Conservation (phyloP, 148 eudicot species). For the Rhododendron griersonianum region DNA sequence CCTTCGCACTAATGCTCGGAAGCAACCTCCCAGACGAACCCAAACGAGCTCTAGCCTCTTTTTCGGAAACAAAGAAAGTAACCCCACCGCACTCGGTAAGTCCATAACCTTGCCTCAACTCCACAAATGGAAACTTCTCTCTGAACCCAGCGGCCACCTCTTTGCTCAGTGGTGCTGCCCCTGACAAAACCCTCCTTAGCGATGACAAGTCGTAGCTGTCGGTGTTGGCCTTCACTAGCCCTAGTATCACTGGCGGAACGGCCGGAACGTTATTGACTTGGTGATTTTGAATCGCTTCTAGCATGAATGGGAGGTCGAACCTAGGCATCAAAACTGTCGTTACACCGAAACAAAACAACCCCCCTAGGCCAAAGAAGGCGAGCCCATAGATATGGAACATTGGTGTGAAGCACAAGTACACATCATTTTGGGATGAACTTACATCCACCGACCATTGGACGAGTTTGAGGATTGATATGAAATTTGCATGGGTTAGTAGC, state of each 20-base stretch:
- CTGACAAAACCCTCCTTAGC: conserved; percentile 35
- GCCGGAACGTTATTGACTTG: conserved; percentile 37
- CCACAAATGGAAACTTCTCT: conserved; percentile 42
- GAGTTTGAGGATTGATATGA: conserved; percentile 29
- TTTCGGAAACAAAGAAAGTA: conserved; percentile 19
- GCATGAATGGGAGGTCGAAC: conserved; percentile 37
- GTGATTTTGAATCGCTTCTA: conserved; percentile 34
- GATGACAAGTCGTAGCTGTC: conserved; percentile 33
- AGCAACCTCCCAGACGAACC: conserved; percentile 33
- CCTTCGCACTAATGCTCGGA: conserved; percentile 39
- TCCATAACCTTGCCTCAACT: conserved; percentile 49
- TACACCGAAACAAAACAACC: conserved; percentile 30
- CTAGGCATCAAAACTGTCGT: conserved; percentile 36
- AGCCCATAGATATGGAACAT: conserved; percentile 54
- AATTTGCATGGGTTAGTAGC: conserved; percentile 33
- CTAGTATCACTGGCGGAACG: conserved; percentile 48
- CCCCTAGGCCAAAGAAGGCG: conserved; percentile 30
- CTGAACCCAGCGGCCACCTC: conserved; percentile 32
- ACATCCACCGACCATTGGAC: conserved; percentile 32
- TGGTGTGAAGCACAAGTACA: conserved; percentile 44
- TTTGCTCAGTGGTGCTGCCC: conserved; percentile 55
- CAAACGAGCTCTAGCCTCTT: conserved; percentile 30
- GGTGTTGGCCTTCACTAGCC: conserved; percentile 25
- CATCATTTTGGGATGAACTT: conserved; percentile 28
- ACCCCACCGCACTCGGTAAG: conserved; percentile 49